Percentiles rank a stretch among this genome's conserved stretches.
Conservation (phyloP, 148 eudicot species). For the Rheum nobile region DNA sequence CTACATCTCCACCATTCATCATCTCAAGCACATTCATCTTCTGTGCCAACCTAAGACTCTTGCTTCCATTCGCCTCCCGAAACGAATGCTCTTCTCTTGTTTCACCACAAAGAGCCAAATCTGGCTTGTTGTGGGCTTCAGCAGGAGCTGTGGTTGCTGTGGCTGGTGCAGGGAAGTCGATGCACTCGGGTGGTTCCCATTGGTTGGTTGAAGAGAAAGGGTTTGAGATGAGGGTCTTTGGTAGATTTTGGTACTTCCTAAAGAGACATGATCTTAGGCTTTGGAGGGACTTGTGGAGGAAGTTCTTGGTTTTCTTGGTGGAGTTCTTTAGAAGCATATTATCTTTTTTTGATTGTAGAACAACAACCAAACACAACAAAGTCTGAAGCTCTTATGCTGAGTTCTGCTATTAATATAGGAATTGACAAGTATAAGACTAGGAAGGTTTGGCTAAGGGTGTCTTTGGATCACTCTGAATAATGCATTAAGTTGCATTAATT, state of each 20-base stretch:
- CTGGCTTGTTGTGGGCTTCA: not conserved
- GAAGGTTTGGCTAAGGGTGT: not conserved
- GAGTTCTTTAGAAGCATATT: conserved; percentile 41
- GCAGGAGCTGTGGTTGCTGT: not conserved
- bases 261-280: conserved; percentile 37
- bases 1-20: conserved; percentile 55
- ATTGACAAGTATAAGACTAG: not conserved
- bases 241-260: conserved; percentile 28
- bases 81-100: conserved; percentile 11
- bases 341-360: not conserved
- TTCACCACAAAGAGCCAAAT: not conserved
- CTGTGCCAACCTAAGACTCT: conserved; percentile 27
- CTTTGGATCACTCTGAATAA: not conserved
- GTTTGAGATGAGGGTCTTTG: conserved; percentile 28
- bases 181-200: conserved; percentile 12
- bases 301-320: conserved; percentile 38
- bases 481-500: not conserved
- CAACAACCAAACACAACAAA: not conserved
- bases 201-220: conserved; percentile 23
- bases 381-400: not conserved
- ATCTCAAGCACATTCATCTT: conserved; percentile 75
- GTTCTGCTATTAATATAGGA: not conserved
- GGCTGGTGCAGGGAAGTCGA: not conserved
- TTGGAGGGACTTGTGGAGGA: conserved; percentile 42
- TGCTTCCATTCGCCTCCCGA: conserved; percentile 14